Evolutionary conservation across 768 basidiomycete genomes (phyloP).

Genomic region (Macrolepiota fuliginosa): DNA sequence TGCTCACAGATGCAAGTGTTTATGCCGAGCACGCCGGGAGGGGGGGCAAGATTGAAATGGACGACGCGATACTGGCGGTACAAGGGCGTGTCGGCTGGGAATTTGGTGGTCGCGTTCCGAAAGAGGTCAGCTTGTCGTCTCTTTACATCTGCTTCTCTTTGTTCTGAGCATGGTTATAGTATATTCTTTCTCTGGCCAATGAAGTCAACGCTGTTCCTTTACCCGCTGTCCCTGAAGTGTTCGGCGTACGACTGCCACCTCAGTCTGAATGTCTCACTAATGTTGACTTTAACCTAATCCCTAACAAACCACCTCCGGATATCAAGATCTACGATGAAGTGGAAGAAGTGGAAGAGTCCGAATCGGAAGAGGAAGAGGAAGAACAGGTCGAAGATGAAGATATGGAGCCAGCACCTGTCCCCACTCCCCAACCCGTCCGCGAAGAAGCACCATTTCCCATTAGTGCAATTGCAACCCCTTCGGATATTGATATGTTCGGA

Average conservation of each 20-base stretch:
- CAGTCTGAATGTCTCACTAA: conserved; percentile 68
- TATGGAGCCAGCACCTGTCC: conserved; percentile 49
- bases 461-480: conserved; percentile 59
- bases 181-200: conserved; percentile 74
- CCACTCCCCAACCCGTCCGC: conserved; percentile 25
- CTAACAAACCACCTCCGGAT: conserved; percentile 79
- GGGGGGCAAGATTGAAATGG: conserved; percentile 76
- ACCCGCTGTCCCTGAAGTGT: conserved; percentile 84
- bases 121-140: conserved; percentile 64
- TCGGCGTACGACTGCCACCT: conserved; percentile 80
- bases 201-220: conserved; percentile 81
- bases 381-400: conserved; percentile 63
- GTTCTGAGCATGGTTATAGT: conserved; percentile 38
- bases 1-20: conserved; percentile 80
- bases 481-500: conserved; percentile 68
- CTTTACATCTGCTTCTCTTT: not conserved
- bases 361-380: conserved; percentile 61
- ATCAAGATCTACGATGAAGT: conserved; percentile 75
- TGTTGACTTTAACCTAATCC: conserved; percentile 84
- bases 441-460: conserved; percentile 56
- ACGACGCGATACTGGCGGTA: conserved; percentile 77
- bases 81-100: conserved; percentile 93
- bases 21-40: conserved; percentile 87
- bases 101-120: conserved; percentile 84
- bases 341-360: conserved; percentile 79